Evolutionary conservation across 2,329 filamentous ascomycete species (phyloP).

Genomic region (Colletotrichum tropicicola): DNA sequence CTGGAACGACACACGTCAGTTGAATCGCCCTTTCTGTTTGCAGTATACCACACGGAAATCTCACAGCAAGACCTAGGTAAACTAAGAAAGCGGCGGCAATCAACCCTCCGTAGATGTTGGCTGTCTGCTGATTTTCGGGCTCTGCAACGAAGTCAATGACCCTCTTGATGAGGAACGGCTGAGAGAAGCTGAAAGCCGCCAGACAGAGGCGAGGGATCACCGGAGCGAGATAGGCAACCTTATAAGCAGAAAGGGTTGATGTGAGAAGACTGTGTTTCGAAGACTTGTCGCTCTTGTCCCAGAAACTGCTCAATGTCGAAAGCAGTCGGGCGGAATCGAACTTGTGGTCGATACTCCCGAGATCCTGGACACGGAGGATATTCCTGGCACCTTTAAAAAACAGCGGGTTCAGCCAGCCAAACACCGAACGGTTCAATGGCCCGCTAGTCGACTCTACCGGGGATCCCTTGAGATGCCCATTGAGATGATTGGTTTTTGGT

Average conservation of each 20-base stretch:
- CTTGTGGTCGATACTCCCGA: conserved; percentile 16
- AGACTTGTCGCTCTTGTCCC: neutral
- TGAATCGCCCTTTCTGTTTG: too few species aligned
- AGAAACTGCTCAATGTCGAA: neutral
- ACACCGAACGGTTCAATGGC: conserved; percentile 41
- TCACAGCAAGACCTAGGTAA: conserved; percentile 33
- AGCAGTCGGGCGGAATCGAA: conserved; percentile 2
- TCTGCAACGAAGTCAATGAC: conserved; percentile 15
- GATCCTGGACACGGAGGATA: conserved; percentile 27
- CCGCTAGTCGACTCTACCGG: conserved; percentile 36
- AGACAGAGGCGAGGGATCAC: conserved; percentile 10
- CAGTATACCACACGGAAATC: neutral
- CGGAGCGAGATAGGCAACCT: neutral
- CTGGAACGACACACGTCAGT: neutral
- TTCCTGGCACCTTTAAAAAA: conserved; percentile 34
- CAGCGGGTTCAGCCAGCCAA: conserved; percentile 45
- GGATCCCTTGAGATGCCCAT: too few species aligned
- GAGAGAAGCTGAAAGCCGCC: conserved; percentile 18
- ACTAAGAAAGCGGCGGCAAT: conserved; percentile 32
- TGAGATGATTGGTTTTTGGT: too few species aligned
- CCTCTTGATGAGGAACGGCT: conserved; percentile 28
- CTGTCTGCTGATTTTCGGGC: neutral
- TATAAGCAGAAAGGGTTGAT: neutral
- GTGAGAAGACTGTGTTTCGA: neutral
- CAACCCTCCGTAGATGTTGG: neutral